A percentile compares a stretch with the other conserved stretches of the same genome.
phyloP scores from a whole-genome alignment of 805 yeast species.

The Naumovozyma dairenensis region DNA sequence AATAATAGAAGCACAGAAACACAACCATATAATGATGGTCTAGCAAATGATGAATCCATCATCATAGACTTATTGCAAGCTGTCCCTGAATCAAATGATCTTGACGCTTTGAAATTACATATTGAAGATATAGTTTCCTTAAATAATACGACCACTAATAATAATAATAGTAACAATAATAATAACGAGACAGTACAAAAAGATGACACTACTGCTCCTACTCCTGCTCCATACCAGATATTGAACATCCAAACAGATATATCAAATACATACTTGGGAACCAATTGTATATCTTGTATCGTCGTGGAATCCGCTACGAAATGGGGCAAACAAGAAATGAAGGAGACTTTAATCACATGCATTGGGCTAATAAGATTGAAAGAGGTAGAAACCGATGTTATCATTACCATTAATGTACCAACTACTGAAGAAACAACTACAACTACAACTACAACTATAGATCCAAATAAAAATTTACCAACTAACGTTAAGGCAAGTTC shows the following conservation, averaged over 20 bases:
- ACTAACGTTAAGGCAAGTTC: no score
- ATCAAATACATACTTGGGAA: no score
- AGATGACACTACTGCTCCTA: no score
- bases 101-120: conserved; percentile 41
- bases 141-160: conserved; percentile 25
- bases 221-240: no score
- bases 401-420: conserved; percentile 56
- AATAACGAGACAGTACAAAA: no score
- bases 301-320: conserved; percentile 39
- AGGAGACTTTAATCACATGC: conserved; percentile 38
- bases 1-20: conserved; percentile 26
- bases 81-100: conserved; percentile 32
- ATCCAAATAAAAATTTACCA: no score
- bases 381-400: conserved; percentile 47
- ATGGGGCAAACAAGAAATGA: conserved; percentile 37
- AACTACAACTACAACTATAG: no score
- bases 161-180: no score
- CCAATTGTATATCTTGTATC: no score
- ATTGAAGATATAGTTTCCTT: conserved; percentile 42
- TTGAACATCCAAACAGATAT: no score
- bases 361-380: conserved; percentile 48
- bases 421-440: conserved; percentile 1
- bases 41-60: conserved; percentile 41
- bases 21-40: conserved; percentile 28
- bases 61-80: conserved; percentile 57